Evolutionary conservation across 352 stramenopile species (phyloP), one percentile per base, ranked within the genome.

Genomic region (Phytophthora melonis): DNA sequence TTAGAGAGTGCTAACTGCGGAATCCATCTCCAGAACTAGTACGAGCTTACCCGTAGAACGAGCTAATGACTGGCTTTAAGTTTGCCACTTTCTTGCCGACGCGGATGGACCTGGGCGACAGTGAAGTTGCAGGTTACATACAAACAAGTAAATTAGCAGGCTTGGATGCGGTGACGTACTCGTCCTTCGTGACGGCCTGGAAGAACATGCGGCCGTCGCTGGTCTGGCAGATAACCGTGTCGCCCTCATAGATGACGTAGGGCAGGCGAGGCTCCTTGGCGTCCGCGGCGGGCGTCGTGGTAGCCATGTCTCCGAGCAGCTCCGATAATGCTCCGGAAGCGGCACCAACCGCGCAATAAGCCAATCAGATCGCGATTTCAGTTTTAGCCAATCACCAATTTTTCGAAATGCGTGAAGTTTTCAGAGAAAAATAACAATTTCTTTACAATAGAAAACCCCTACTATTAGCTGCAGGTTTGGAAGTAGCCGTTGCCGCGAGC

Each of bases 171-270:
- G 1, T 14, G 36, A 13, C 86, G 55, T 62, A 93, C 88, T 90
- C 84, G 75, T 91, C 85, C 68, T 84, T 86, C 25, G 82, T 83
- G 71, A 93, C 78, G 56, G 80, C 71, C 72, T 94, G 87, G 74
- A 96, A 96, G 80, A 96, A 96, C 76, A 94, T 88, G 36, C 89
- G 85, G 9, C 86, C 88, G 34, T 96, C 89, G 63, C 88, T 95
- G 9, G 88, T 95, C 73, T 96, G 82, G 68, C 89, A 96, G 70
- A 96, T 93, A 19, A 96, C 88, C 1, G 89, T 95, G 75, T 96
- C 89, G 64, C 88, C 88, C 54, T 95, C 89, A 77, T 93, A 91
- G 65, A 96, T 96, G 66, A 93, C 75, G 61, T 94, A 93, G 39
- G 82, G 75, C 59, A 84, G 58, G 60, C 85, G 85, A 34, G 25